phyloP scores from a whole-genome alignment of 306 rosid genomes.

The Lathyrus tuberosus region DNA sequence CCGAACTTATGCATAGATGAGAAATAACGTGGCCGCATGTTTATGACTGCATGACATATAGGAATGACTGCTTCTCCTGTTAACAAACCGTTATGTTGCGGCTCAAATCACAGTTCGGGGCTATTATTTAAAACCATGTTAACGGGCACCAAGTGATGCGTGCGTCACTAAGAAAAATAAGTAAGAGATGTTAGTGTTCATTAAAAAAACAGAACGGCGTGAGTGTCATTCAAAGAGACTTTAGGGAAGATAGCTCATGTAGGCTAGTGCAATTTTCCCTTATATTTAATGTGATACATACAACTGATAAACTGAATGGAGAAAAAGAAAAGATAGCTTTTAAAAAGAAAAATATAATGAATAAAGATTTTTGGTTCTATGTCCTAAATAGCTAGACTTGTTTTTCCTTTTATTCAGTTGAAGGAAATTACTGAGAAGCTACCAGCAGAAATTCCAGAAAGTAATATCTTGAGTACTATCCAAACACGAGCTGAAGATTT shows the following conservation, averaged over 20 bases:
- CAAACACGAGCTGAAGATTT: slow-evolving; percentile 56
- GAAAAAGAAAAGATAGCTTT: background rate
- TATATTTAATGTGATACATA: background rate
- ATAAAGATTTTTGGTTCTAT: background rate
- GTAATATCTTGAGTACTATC: slow-evolving; percentile 45
- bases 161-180: background rate
- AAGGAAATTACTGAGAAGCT: slow-evolving; percentile 57
- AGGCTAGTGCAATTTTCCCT: background rate
- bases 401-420: slow-evolving; percentile 49
- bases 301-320: background rate
- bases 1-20: background rate
- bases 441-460: slow-evolving; percentile 55
- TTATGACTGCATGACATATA: background rate
- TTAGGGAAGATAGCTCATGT: background rate
- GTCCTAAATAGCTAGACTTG: slow-evolving; percentile 27
- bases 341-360: background rate
- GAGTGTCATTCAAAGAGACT: background rate
- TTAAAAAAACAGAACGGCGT: background rate
- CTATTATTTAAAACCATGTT: background rate
- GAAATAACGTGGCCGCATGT: background rate
- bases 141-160: background rate
- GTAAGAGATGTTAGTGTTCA: background rate
- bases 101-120: background rate
- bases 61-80: background rate
- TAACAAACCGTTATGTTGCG: background rate